A percentile compares a stretch with the other conserved stretches of the same genome.
Evolutionary conservation across 208 protist genomes (phyloP).

Genomic region (Leptomonas pyrrhocoris): DNA sequence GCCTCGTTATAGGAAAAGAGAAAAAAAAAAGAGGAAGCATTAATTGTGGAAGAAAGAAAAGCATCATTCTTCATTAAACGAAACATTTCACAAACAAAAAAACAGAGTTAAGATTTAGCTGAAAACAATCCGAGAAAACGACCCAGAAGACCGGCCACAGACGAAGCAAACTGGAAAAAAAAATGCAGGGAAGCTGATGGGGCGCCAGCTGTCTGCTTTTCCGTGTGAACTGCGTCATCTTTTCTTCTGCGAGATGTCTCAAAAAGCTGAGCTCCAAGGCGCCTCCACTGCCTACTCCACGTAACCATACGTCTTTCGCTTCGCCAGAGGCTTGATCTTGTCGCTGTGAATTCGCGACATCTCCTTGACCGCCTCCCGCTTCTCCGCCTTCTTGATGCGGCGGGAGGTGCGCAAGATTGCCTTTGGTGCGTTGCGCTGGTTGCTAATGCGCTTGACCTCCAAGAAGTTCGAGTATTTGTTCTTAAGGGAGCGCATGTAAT

Average conservation of each 20-base stretch:
- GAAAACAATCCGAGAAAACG: no score
- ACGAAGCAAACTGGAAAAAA: neutral
- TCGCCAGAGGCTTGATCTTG: conserved; percentile 82
- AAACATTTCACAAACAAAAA: neutral
- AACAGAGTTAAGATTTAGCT: neutral
- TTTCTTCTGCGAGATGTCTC: no score
- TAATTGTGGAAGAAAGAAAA: neutral
- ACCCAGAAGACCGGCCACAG: no score
- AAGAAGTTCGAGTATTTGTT: conserved; percentile 86
- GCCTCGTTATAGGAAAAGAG: neutral
- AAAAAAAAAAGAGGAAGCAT: neutral
- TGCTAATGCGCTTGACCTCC: conserved; percentile 88
- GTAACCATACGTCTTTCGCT: conserved; percentile 87
- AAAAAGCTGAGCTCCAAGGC: no score
- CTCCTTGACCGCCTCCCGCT: conserved; percentile 86
- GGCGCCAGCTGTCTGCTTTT: neutral
- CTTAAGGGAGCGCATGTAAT: conserved; percentile 94
- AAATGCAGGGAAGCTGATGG: neutral
- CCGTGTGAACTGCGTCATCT: neutral
- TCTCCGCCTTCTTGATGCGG: conserved; percentile 78
- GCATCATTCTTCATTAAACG: neutral
- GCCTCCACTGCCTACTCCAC: conserved; percentile 53
- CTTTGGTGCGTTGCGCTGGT: conserved; percentile 90
- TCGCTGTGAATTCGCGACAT: conserved; percentile 79
- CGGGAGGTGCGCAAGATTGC: conserved; percentile 61